Base-by-base conservation (phyloP, 1,284 basidiomycete species). In the Apiotrichum laibachii region DNA sequence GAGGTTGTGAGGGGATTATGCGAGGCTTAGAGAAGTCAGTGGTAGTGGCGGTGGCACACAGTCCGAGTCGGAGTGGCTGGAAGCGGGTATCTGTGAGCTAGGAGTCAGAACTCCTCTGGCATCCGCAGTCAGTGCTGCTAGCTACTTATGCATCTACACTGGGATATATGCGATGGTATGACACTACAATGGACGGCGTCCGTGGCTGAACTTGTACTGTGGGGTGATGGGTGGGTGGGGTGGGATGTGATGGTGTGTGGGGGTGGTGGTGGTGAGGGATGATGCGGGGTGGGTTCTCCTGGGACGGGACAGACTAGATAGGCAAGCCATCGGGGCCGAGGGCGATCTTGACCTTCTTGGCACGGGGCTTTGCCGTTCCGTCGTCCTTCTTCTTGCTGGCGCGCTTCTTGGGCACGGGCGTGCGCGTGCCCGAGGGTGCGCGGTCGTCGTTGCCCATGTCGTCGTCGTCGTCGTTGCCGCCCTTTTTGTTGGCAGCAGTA, bases 341-440 rank as follows among this genome's bases (percentile, higher is more conserved):
- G 4, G 68, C 71, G 39, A 73, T 72, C 64, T 72, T 77, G 62
- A 72, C 71, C 62, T 72, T 77, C 55, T 77, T 77, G 61, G 70
- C 68, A 42, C 65, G 63, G 15, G 66, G 61, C 49, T 66, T 64
- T 52, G 67, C 63, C 2, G 52, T 56, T 22, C 55, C 42, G 2
- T 52, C 59, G 21, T 21, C 47, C n/a, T 56, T 56, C 53, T 60
- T 57, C 59, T 61, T 60, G 55, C 57, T 57, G n/a, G 39, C 34
- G 39, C 57, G 55, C 57, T 66, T 66, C 56, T 63, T 62, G 34
- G 64, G 53, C 48, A 62, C 59, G 15, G 54, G 56, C 34, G 63
- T 67, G n/a, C 60, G 50, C 53, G 67, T 67, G 48, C 67, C 66
- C 49, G 39, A 63, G 50, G 59, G 62, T 45, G 52, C 62, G 46